These are phyloP conservation scores for Tricholoma sp. DNA, from an alignment of 768 basidiomycete genomes.

Conservation along the genomic window DNA sequence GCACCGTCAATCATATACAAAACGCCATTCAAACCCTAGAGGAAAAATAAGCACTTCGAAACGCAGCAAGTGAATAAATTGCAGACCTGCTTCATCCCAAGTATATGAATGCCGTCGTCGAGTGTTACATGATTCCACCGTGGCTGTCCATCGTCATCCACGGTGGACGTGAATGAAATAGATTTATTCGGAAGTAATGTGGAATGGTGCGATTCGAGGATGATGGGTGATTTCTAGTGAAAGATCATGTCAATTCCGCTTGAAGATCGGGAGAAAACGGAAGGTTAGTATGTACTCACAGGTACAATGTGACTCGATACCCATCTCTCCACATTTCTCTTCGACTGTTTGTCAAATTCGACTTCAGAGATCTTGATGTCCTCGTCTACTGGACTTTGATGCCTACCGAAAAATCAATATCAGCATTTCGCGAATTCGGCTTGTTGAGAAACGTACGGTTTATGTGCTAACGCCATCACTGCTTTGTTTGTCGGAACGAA, in stretches of 20 bases:
- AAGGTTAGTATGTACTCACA: constrained; percentile 30
- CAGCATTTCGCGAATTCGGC: background rate
- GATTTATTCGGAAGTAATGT: constrained; percentile 59
- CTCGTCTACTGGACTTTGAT: constrained; percentile 46
- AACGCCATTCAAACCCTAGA: constrained; percentile 50
- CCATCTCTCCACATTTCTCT: constrained; percentile 73
- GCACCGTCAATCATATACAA: constrained; percentile 57
- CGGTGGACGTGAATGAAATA: constrained; percentile 45
- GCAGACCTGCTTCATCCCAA: constrained; percentile 57
- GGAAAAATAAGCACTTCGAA: background rate
- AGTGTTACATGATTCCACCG: constrained; percentile 60
- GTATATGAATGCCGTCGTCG: constrained; percentile 50
- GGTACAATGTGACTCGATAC: constrained; percentile 81
- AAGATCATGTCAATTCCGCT: background rate
- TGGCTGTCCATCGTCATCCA: constrained; percentile 29
- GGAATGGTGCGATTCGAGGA: constrained; percentile 38
- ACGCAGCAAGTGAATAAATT: background rate
- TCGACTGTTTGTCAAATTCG: constrained; percentile 56
- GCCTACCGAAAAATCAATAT: constrained; percentile 34
- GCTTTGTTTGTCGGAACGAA: constrained; percentile 88
- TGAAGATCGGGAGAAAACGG: background rate
- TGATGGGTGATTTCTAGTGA: constrained; percentile 42
- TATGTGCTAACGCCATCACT: constrained; percentile 71
- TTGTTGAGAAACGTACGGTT: constrained; percentile 60
- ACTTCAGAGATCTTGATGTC: constrained; percentile 57